Conservation (phyloP, 1,139 yeast genomes). For the Ogataea hybrid region DNA sequence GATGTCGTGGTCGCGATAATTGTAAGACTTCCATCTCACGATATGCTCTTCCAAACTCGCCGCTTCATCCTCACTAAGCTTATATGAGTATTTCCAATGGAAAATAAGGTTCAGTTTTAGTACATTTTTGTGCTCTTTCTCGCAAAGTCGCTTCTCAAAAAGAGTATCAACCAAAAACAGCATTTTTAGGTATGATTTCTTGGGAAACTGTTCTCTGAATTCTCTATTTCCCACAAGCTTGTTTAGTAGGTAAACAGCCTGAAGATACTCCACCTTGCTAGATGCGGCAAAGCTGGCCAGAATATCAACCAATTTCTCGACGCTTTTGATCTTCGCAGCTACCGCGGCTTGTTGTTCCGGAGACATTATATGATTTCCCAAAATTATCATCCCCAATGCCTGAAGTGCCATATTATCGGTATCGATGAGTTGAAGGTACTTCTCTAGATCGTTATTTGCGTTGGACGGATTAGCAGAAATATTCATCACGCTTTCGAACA, state of each 20-base stretch:
- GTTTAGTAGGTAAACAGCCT: slow-evolving; percentile 14
- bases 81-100: neutral
- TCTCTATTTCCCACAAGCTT: slow-evolving; percentile 9
- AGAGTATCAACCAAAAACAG: neutral
- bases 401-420: neutral
- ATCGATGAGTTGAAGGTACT: slow-evolving; percentile 2
- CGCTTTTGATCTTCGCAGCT: neutral
- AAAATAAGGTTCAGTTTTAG: neutral
- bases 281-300: neutral
- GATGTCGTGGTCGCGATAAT: neutral
- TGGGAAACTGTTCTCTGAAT: slow-evolving; percentile 1
- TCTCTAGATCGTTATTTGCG: slow-evolving; percentile 10
- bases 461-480: slow-evolving; percentile 12
- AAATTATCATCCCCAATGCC: slow-evolving; percentile 15
- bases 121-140: neutral
- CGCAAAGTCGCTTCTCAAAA: neutral
- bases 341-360: slow-evolving; percentile 3
- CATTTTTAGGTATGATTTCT: neutral
- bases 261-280: slow-evolving; percentile 9
- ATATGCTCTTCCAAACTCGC: neutral
- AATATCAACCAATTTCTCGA: slow-evolving; percentile 1
- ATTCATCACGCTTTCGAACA: slow-evolving; percentile 12
- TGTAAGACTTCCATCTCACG: neutral
- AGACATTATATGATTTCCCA: slow-evolving; percentile 17
- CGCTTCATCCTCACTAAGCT: neutral